Conservation (phyloP, 495 filamentous ascomycete genomes). For the Neurospora hispaniola region DNA sequence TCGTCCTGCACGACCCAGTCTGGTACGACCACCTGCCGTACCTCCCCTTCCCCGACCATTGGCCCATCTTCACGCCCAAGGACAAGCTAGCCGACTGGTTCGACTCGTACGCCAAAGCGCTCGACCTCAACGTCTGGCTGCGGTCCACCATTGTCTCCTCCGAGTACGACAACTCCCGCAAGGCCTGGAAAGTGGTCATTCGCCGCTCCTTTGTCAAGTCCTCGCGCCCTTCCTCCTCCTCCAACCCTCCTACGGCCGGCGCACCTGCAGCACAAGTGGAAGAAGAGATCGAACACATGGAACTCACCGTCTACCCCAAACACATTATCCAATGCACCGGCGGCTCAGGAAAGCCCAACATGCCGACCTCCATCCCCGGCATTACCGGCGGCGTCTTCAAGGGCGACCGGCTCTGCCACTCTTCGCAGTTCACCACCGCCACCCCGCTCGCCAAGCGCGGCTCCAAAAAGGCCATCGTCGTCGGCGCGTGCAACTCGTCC, state of each 20-base stretch:
- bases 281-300: not conserved
- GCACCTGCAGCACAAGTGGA: not conserved
- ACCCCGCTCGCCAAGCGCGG: constrained; percentile 7
- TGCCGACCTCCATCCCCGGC: constrained; percentile 50
- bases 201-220: constrained; percentile 43
- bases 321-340: constrained; percentile 67
- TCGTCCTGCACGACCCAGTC: constrained; percentile 66
- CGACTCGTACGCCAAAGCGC: constrained; percentile 55
- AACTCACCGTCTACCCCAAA: constrained; percentile 13
- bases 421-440: constrained; percentile 55
- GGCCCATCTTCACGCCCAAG: constrained; percentile 67
- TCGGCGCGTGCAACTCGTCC: constrained; percentile 72
- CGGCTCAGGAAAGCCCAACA: constrained; percentile 57
- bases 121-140: constrained; percentile 76
- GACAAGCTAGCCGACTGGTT: constrained; percentile 76
- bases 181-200: constrained; percentile 52
- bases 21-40: constrained; percentile 73
- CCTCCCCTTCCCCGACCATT: constrained; percentile 53
- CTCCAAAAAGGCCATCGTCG: constrained; percentile 58
- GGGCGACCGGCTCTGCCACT: constrained; percentile 55
- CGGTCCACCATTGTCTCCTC: constrained; percentile 39
- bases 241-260: not conserved
- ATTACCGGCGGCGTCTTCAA: constrained; percentile 42
- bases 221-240: constrained; percentile 51
- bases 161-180: constrained; percentile 42